Evolutionary conservation across 106 monocot genomes (phyloP), one percentile per base, ranked within the genome.

Genomic region (Acorus gramineus): DNA sequence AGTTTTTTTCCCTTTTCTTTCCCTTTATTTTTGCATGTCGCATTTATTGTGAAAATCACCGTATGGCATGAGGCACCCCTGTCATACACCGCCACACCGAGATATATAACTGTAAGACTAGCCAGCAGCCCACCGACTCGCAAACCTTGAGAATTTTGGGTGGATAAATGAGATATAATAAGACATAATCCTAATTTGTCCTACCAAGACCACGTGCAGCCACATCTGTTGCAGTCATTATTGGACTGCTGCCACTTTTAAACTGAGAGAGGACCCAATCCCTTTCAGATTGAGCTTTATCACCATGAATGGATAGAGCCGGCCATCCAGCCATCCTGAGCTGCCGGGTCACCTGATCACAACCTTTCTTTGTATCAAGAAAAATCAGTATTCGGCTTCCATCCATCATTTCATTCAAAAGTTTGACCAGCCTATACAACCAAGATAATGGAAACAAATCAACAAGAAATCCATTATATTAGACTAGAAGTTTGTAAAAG

Each of bases 191-290:
- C 72, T 71, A 76, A 73, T 56, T 73, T 67, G 62, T 77, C 90
- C 80, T 96, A 96, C 96, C 96, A 87, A 96, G 96, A 77, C 96
- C 96, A 71, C 96, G 96, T 55, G 96, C 96, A 59, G 96, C 96
- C 57, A 96, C 96, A 81, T 96, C 96, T 67, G 96, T 96, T 49
- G 96, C 96, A 67, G 87, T 79, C 96, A 96, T 96, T 66, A 96
- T 85, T 60, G 91, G 96, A 79, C 85, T 91, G 6, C 62, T 87
- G 74, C 96, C 96, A 74, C 82, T 96, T 78, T 77, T 96, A 75
- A 96, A 96, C 59, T 90, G 78, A 69, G 85, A 60, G 14, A 96
- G 64, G 75, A 96, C 96, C 87, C 91, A 91, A 52, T 96, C 96
- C 77, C 96, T 86, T 78, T 96, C 96, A 59, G 90, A 64, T 74